Conservation (phyloP, 331 rosid genomes). For the Malus hybrid region DNA sequence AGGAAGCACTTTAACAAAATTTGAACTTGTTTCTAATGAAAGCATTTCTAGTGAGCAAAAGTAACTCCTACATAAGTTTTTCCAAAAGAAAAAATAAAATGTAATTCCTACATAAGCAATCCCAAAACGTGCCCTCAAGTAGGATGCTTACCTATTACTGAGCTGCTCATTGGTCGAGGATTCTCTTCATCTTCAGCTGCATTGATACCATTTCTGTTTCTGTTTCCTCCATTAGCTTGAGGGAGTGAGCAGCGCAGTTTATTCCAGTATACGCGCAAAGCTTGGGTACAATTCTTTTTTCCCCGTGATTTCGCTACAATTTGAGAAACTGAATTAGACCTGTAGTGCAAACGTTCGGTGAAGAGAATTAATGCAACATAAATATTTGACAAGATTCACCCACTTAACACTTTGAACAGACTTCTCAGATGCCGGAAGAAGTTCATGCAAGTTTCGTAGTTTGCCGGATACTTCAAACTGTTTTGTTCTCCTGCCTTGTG, state of each 20-base stretch:
- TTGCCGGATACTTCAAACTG: not conserved
- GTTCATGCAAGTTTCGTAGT: slow-evolving; percentile 19
- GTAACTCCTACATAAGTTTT: not conserved
- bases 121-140: not conserved
- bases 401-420: slow-evolving; percentile 4
- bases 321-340: not conserved
- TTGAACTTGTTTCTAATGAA: too few species aligned
- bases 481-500: not conserved
- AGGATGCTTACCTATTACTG: not conserved
- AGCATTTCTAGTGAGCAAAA: too few species aligned
- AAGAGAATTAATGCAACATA: not conserved
- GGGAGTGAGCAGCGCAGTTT: not conserved
- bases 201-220: not conserved
- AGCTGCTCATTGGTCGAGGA: not conserved
- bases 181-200: slow-evolving; percentile 10
- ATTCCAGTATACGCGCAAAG: not conserved
- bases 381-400: not conserved
- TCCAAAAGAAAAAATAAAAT: too few species aligned
- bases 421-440: not conserved
- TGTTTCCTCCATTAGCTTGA: not conserved
- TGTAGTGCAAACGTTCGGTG: not conserved
- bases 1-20: too few species aligned
- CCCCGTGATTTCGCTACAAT: not conserved
- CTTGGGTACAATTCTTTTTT: not conserved
- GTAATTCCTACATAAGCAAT: not conserved